Percentiles rank a stretch among this genome's conserved stretches.
These are phyloP conservation scores for Cubamyces lactineus DNA, from an alignment of 768 basidiomycete genomes.

Conservation along the genomic window DNA sequence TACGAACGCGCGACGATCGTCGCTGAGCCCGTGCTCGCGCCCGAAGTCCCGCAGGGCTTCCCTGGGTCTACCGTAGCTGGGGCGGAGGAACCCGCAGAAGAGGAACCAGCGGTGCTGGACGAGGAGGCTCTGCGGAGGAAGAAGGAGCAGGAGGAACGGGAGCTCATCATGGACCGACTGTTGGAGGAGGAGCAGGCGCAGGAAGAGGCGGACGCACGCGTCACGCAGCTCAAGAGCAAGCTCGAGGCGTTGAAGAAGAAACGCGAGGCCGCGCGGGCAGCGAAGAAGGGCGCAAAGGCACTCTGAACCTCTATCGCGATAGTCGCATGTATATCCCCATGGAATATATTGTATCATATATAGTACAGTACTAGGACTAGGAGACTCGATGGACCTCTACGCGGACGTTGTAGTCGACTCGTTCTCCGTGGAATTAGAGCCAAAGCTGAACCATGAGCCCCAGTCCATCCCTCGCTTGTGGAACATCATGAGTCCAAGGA, in stretches of 20 bases:
- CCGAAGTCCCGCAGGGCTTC: constrained; percentile 52
- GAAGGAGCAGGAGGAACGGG: constrained; percentile 73
- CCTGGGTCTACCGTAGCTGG: constrained; percentile 37
- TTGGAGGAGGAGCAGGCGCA: constrained; percentile 85
- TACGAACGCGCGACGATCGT: constrained; percentile 73
- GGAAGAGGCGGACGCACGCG: constrained; percentile 85
- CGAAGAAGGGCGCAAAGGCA: constrained; percentile 20
- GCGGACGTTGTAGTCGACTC: neutral
- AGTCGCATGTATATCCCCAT: neutral
- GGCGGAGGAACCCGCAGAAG: constrained; percentile 27
- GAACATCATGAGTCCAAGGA: constrained; percentile 92
- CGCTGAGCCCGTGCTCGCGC: constrained; percentile 65
- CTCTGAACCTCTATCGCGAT: neutral
- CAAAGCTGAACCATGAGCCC: constrained; percentile 58
- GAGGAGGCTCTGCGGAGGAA: constrained; percentile 50
- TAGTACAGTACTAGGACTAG: constrained; percentile 6
- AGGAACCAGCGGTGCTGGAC: constrained; percentile 36
- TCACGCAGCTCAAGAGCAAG: constrained; percentile 62
- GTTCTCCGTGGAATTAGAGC: constrained; percentile 8
- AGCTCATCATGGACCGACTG: constrained; percentile 84
- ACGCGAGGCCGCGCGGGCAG: constrained; percentile 42
- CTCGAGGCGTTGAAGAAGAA: constrained; percentile 60
- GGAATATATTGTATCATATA: constrained; percentile 6
- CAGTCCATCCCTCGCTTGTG: constrained; percentile 89
- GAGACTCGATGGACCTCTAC: neutral